Evolutionary conservation across 352 stramenopile genomes (phyloP).

Genomic region (Pseudoperonospora humuli): DNA sequence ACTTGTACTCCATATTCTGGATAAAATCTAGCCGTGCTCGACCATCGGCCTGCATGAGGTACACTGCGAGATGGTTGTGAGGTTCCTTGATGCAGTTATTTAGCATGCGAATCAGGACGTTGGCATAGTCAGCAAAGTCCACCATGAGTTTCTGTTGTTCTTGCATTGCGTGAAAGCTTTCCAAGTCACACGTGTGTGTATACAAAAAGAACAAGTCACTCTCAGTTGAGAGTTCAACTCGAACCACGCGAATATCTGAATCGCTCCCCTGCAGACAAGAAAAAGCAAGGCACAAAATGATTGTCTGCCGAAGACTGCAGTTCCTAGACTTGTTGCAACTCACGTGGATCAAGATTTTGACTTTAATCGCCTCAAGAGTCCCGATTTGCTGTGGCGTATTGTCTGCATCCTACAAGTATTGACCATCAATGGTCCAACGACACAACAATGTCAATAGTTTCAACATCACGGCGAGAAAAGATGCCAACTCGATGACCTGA

Average conservation of each 20-base stretch:
- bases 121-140: constrained; percentile 92
- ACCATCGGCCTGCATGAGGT: constrained; percentile 89
- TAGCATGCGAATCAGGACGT: constrained; percentile 91
- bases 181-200: constrained; percentile 79
- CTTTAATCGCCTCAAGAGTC: constrained; percentile 91
- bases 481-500: constrained; percentile 35
- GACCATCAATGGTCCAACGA: no score
- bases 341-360: constrained; percentile 93
- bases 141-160: constrained; percentile 95
- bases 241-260: constrained; percentile 71
- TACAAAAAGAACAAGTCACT: constrained; percentile 93
- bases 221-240: constrained; percentile 88
- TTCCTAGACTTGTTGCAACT: no score
- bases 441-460: no score
- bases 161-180: constrained; percentile 87
- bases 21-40: constrained; percentile 91
- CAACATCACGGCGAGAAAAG: no score
- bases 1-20: constrained; percentile 96
- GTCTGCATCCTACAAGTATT: constrained; percentile 70
- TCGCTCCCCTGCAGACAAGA: constrained; percentile 61
- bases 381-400: constrained; percentile 86
- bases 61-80: constrained; percentile 90
- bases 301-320: no score
- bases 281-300: no score
- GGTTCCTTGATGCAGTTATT: constrained; percentile 95